phyloP scores from a whole-genome alignment of 2,329 filamentous ascomycete genomes.

The Penicillium verrucosum region DNA sequence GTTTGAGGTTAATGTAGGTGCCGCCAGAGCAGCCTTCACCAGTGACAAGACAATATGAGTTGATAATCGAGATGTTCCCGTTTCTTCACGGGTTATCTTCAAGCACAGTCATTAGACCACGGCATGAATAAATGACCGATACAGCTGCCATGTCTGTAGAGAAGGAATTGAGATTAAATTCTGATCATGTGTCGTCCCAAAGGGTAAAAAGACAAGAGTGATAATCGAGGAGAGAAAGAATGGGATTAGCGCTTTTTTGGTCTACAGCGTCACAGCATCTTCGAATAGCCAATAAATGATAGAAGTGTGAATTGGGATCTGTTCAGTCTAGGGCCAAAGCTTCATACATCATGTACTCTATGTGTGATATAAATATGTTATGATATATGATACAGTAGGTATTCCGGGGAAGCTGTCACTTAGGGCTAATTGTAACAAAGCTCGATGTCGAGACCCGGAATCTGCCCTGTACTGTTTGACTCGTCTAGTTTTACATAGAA shows the following conservation, averaged over 20 bases:
- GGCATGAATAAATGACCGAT: too few species aligned
- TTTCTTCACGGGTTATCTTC: neutral
- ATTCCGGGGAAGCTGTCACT: neutral
- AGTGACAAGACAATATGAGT: neutral
- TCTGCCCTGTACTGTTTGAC: neutral
- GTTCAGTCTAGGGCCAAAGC: neutral
- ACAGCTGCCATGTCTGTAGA: neutral
- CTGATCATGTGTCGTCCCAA: too few species aligned
- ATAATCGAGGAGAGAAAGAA: too few species aligned
- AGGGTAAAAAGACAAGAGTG: neutral
- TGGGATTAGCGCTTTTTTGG: neutral
- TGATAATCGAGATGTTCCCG: neutral
- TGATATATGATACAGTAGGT: neutral
- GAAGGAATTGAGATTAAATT: too few species aligned
- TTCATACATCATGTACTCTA: neutral
- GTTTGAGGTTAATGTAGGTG: neutral
- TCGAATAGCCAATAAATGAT: neutral
- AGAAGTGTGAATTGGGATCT: neutral
- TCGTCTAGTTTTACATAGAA: neutral
- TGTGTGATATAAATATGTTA: neutral
- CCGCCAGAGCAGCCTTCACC: neutral
- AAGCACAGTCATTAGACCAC: neutral
- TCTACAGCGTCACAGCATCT: neutral
- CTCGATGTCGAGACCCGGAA: neutral
- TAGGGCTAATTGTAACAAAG: neutral